Conservation (phyloP, 2,329 filamentous ascomycete genomes). For the Acrocalymma vagum region DNA sequence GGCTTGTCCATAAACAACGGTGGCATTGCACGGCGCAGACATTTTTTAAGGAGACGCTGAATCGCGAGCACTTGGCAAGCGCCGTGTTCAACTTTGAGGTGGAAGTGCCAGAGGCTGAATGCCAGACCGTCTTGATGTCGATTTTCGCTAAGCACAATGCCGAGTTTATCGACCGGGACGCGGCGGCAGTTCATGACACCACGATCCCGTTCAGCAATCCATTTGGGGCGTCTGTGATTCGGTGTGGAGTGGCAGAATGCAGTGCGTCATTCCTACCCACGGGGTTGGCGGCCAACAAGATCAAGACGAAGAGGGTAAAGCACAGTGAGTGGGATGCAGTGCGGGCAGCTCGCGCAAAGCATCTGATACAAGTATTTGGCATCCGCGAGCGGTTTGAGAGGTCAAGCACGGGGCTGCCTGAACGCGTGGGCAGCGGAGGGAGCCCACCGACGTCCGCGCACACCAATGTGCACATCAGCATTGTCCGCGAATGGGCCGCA, state of each 20-base stretch:
- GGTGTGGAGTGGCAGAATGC: slow-evolving; percentile 31
- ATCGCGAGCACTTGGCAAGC: slow-evolving; percentile 27
- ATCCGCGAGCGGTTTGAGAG: slow-evolving; percentile 26
- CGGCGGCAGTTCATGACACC: slow-evolving; percentile 10
- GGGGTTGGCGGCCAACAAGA: not conserved
- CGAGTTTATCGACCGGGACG: slow-evolving; percentile 12
- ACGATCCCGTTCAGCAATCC: slow-evolving; percentile 34
- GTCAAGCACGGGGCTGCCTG: slow-evolving; percentile 37
- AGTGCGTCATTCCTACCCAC: slow-evolving; percentile 14
- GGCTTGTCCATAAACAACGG: slow-evolving; percentile 38
- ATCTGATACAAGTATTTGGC: slow-evolving; percentile 30
- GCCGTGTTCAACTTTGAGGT: slow-evolving; percentile 24
- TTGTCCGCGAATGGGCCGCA: slow-evolving; percentile 33
- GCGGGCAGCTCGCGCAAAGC: slow-evolving; percentile 25
- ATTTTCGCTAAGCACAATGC: slow-evolving; percentile 30
- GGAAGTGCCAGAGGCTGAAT: slow-evolving; percentile 19
- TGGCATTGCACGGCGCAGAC: slow-evolving; percentile 38
- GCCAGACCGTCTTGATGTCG: slow-evolving; percentile 27
- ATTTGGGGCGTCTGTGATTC: slow-evolving; percentile 37
- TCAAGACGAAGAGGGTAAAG: slow-evolving; percentile 6
- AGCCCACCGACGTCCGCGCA: slow-evolving; percentile 32
- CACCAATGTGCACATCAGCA: slow-evolving; percentile 34
- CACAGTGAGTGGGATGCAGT: no score
- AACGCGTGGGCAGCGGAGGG: slow-evolving; percentile 19
- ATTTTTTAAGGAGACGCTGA: slow-evolving; percentile 34